Percentiles rank a stretch among this genome's conserved stretches.
Conservation (phyloP, 2,329 filamentous ascomycete species). For the Hirsutella rhossiliensis region DNA sequence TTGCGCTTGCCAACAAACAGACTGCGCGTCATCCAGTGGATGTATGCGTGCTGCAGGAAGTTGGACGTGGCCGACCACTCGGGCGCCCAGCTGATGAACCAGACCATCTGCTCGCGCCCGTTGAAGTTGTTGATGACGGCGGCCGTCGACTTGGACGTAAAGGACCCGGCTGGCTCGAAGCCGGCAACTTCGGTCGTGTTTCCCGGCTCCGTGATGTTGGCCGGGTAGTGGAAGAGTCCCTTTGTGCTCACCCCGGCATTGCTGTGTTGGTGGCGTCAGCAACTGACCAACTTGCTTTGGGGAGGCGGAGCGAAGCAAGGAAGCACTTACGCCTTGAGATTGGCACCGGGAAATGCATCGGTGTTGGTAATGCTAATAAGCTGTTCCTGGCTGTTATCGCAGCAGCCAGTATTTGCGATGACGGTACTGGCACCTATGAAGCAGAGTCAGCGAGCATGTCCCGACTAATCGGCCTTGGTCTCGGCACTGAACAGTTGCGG, state of each 20-base stretch:
- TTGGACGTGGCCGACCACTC: constrained; percentile 36
- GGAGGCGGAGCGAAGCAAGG: too few species aligned
- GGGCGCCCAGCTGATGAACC: constrained; percentile 39
- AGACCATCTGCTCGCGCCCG: constrained; percentile 48
- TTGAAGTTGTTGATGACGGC: constrained; percentile 48
- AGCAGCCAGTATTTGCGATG: constrained; percentile 26
- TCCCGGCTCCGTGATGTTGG: constrained; percentile 37
- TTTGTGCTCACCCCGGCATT: constrained; percentile 33
- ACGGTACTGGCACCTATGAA: neutral
- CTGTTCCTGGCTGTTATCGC: constrained; percentile 34
- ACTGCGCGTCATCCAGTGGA: constrained; percentile 49
- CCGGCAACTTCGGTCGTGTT: constrained; percentile 42
- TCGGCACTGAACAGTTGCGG: neutral
- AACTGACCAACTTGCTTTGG: neutral
- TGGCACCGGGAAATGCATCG: constrained; percentile 40
- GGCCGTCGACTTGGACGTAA: constrained; percentile 29
- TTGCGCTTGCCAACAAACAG: constrained; percentile 44
- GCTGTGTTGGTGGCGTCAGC: constrained; percentile 4
- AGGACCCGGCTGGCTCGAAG: constrained; percentile 32
- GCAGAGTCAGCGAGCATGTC: neutral
- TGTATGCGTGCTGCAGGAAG: constrained; percentile 49
- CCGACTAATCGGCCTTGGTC: neutral
- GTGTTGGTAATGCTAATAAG: constrained; percentile 40
- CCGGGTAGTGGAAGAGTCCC: constrained; percentile 47
- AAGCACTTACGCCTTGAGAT: constrained; percentile 29